These are phyloP conservation scores for Kwoniella europaea DNA, from an alignment of 768 basidiomycete genomes.

Conservation along the genomic window DNA sequence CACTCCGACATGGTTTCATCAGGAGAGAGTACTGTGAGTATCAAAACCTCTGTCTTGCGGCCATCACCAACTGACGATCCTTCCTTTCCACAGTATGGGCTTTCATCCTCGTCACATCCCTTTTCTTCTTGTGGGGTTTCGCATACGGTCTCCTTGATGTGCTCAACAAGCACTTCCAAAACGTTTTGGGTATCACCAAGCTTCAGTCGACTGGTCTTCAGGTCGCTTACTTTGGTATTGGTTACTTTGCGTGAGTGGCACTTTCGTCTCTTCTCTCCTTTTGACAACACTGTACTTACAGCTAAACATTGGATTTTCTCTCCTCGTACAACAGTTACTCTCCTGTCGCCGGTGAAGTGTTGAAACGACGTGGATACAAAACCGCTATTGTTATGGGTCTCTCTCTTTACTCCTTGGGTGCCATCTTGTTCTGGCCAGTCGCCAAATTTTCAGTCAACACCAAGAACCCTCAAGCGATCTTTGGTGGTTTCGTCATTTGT, in stretches of 20 bases:
- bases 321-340: constrained; percentile 41
- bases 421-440: constrained; percentile 79
- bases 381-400: constrained; percentile 56
- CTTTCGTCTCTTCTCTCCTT: background rate
- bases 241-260: constrained; percentile 49
- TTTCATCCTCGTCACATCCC: constrained; percentile 72
- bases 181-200: constrained; percentile 70
- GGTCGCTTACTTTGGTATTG: constrained; percentile 65
- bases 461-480: constrained; percentile 61
- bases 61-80: constrained; percentile 5
- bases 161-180: constrained; percentile 70
- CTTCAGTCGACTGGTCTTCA: constrained; percentile 76
- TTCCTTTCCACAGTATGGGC: constrained; percentile 63
- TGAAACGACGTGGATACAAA: constrained; percentile 71
- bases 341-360: constrained; percentile 56
- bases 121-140: constrained; percentile 73
- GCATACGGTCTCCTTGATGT: constrained; percentile 53
- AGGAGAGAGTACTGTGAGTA: constrained; percentile 49
- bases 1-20: constrained; percentile 52
- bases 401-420: constrained; percentile 62
- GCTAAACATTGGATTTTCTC: background rate
- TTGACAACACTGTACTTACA: too few species aligned
- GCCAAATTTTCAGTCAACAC: constrained; percentile 63
- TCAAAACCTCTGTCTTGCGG: background rate
- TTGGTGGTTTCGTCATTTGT: constrained; percentile 74